Evolutionary conservation across 2,329 filamentous ascomycete species (phyloP).

Genomic region (Diaporthe citrichinensis): DNA sequence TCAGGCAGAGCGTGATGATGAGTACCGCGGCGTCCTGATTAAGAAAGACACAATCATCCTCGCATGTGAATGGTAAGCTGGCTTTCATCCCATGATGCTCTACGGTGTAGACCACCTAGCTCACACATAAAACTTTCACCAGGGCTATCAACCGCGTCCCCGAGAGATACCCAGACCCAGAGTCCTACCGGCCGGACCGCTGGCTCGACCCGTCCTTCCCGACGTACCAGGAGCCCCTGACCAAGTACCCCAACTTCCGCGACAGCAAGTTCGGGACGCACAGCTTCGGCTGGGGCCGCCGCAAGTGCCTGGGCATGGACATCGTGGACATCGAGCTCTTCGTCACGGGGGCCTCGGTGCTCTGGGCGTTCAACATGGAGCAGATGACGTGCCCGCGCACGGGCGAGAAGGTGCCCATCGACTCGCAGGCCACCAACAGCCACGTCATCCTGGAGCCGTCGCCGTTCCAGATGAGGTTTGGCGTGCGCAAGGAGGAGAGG

Average conservation of each 20-base stretch:
- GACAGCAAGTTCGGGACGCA: constrained; percentile 68
- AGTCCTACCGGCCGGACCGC: constrained; percentile 72
- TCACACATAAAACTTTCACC: constrained; percentile 7
- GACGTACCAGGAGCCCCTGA: constrained; percentile 75
- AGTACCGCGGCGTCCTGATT: constrained; percentile 62
- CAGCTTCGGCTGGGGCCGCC: constrained; percentile 75
- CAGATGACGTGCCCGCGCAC: constrained; percentile 58
- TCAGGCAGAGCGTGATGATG: constrained; percentile 62
- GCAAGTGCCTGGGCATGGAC: constrained; percentile 73
- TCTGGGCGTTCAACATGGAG: constrained; percentile 64
- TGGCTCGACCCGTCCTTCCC: constrained; percentile 75
- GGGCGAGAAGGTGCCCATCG: constrained; percentile 59
- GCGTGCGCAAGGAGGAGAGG: constrained; percentile 56
- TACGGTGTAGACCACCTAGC: background rate
- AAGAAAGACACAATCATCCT: constrained; percentile 64
- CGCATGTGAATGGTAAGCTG: constrained; percentile 63
- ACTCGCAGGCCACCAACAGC: constrained; percentile 64
- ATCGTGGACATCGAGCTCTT: constrained; percentile 74
- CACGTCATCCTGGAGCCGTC: constrained; percentile 67
- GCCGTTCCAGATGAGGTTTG: constrained; percentile 62
- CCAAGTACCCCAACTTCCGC: constrained; percentile 73
- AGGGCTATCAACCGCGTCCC: constrained; percentile 72
- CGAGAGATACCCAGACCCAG: constrained; percentile 73
- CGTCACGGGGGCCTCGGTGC: constrained; percentile 60
- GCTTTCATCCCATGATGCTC: background rate